These are phyloP conservation scores for Boletus sp. DNA, from an alignment of 768 basidiomycete genomes.

Conservation along the genomic window DNA sequence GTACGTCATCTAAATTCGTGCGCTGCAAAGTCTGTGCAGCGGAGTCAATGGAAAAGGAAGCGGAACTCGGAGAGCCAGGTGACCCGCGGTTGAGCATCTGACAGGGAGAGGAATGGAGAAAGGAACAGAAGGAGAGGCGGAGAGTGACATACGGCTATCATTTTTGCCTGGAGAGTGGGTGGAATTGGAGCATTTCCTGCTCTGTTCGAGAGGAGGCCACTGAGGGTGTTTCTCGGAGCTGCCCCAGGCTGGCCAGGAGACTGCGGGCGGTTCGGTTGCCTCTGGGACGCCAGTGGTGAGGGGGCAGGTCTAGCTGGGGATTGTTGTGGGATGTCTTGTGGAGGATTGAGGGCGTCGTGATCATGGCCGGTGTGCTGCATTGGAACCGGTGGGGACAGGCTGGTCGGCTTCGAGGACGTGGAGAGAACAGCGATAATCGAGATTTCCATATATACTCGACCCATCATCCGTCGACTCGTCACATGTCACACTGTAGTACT, in stretches of 20 bases:
- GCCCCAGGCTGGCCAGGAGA: slow-evolving; percentile 8
- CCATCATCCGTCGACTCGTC: slow-evolving; percentile 5
- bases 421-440: slow-evolving; percentile 31
- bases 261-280: slow-evolving; percentile 18
- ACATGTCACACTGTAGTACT: slow-evolving; percentile 15
- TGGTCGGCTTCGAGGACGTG: slow-evolving; percentile 14
- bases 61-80: slow-evolving; percentile 23
- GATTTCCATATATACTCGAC: slow-evolving; percentile 35
- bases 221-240: slow-evolving; percentile 29
- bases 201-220: slow-evolving; percentile 45
- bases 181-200: slow-evolving; percentile 70
- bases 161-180: slow-evolving; percentile 86
- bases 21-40: slow-evolving; percentile 41
- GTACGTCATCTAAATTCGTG: slow-evolving; percentile 29
- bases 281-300: background rate
- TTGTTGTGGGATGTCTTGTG: background rate
- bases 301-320: background rate
- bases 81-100: slow-evolving; percentile 49
- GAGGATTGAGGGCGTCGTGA: slow-evolving; percentile 3
- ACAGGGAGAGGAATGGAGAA: slow-evolving; percentile 17
- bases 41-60: slow-evolving; percentile 39
- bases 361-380: slow-evolving; percentile 27
- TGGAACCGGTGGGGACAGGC: background rate
- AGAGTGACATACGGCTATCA: slow-evolving; percentile 71
- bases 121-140: background rate